These are phyloP conservation scores for Dimocarpus longan DNA, from an alignment of 345 rosid genomes.

Conservation along the genomic window DNA sequence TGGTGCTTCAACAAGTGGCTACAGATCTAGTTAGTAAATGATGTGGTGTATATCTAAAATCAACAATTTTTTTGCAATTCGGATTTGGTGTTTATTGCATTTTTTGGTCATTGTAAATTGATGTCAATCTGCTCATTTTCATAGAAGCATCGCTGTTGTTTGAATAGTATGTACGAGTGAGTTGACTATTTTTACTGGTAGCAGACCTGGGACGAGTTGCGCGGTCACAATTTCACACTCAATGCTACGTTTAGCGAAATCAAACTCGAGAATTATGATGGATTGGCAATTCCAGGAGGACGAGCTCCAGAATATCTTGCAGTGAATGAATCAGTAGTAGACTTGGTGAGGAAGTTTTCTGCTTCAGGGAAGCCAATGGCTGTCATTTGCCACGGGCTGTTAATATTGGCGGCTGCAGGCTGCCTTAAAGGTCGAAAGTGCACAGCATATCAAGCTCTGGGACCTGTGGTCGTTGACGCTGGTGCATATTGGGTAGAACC, in stretches of 20 bases:
- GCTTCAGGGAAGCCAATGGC: constrained; percentile 68
- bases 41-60: too few relatives aligned
- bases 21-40: too few relatives aligned
- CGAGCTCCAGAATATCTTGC: constrained; percentile 93
- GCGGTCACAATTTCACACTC: constrained; percentile 82
- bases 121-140: neutral
- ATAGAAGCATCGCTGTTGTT: neutral
- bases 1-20: neutral
- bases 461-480: constrained; percentile 69
- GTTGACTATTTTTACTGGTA: neutral
- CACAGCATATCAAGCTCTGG: constrained; percentile 58
- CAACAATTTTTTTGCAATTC: neutral
- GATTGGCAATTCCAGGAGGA: constrained; percentile 85
- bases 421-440: constrained; percentile 56
- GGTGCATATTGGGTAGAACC: constrained; percentile 93
- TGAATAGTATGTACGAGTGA: neutral
- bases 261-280: constrained; percentile 59
- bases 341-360: constrained; percentile 56
- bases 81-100: too few relatives aligned
- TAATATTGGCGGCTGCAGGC: constrained; percentile 79
- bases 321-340: constrained; percentile 55
- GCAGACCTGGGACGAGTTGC: constrained; percentile 70
- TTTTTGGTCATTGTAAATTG: too few relatives aligned
- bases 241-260: constrained; percentile 82
- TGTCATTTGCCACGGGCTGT: constrained; percentile 74